A percentile compares a stretch with the other conserved stretches of the same genome.
Conservation (phyloP, 306 rosid species). For the Quercus parvula region DNA sequence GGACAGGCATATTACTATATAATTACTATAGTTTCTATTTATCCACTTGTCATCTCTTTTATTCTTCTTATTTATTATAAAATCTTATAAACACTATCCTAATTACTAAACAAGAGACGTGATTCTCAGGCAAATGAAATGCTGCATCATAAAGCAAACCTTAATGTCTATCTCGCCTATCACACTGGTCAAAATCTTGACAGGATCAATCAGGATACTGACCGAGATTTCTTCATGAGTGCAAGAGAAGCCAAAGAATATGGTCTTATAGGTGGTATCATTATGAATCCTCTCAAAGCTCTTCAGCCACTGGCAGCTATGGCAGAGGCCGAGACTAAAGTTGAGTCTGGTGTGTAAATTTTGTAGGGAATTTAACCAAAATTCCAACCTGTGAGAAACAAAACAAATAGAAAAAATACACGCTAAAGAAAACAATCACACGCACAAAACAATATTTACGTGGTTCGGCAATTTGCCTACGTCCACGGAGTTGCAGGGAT, state of each 20-base stretch:
- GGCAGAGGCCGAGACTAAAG: slow-evolving; percentile 24
- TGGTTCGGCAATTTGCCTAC: too few species aligned
- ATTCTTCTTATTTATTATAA: background rate
- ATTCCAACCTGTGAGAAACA: too few species aligned
- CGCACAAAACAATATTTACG: too few species aligned
- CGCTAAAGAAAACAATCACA: too few species aligned
- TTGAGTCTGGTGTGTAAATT: slow-evolving; percentile 13
- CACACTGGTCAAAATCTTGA: slow-evolving; percentile 92
- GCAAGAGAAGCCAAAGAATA: slow-evolving; percentile 95
- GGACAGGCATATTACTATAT: background rate
- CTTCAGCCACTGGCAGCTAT: slow-evolving; percentile 66
- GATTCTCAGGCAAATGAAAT: slow-evolving; percentile 75
- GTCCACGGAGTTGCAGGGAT: too few species aligned
- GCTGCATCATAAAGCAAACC: slow-evolving; percentile 40
- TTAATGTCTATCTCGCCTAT: too few species aligned
- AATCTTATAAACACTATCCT: background rate
- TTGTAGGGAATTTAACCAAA: too few species aligned
- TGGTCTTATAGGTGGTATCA: slow-evolving; percentile 91
- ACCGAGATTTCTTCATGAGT: slow-evolving; percentile 97
- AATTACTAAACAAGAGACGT: slow-evolving; percentile 16
- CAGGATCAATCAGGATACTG: slow-evolving; percentile 83
- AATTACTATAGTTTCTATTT: background rate
- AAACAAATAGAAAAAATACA: too few species aligned
- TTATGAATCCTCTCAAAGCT: slow-evolving; percentile 94
- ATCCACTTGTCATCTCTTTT: background rate